Base-by-base conservation (phyloP, 2,329 filamentous ascomycete species). In the Aureobasidium namibiae region DNA sequence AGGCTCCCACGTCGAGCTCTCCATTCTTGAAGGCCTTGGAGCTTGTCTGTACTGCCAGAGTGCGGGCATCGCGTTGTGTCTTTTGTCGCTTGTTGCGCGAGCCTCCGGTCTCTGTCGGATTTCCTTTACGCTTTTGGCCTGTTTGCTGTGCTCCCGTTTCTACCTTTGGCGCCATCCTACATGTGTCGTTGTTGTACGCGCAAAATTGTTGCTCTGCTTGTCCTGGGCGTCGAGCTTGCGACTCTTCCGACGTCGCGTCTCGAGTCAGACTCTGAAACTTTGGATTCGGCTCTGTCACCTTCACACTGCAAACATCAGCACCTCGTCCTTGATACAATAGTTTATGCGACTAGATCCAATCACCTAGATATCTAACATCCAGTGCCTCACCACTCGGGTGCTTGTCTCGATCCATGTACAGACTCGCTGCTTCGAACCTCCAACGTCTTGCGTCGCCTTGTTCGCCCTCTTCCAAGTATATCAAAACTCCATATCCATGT, bases 1-100 rank as follows among this genome's bases (percentile, higher is more conserved):
- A 99, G 29, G 87, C 83, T 65, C 88, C 84, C 54, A 96, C 81
- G 69, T 96, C 87, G 61, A 99, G 80, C 69, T 95, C 87, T 69
- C 92, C 94, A 73, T 82, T 80, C 59, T 76, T 77, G 65, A 83
- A 83, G 50, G 88, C 84, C 53, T 75, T 77, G 24, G 75, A 74
- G 9, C 73, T 67, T 1, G 74, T 72, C 63, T 81, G 78, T 5
- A 74, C 70, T 16, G 75, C 66, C 33, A 82, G 76, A 11, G 70
- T 67, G 42, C 78, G 74, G 46, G 77, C 77, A 67, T 79, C 75
- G 60, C 69, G 71, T 38, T 56, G 56, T 16, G 46, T 54, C 38
- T 61, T 61, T 18, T 56, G 52, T 29, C 52, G 50, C 14, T 61
- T 61, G 45, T 61, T 61, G 52, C 52, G 52, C 39, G n/a, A 57